Evolutionary conservation across 306 rosid genomes (phyloP).

Genomic region (Oxytropis ochrocephala): DNA sequence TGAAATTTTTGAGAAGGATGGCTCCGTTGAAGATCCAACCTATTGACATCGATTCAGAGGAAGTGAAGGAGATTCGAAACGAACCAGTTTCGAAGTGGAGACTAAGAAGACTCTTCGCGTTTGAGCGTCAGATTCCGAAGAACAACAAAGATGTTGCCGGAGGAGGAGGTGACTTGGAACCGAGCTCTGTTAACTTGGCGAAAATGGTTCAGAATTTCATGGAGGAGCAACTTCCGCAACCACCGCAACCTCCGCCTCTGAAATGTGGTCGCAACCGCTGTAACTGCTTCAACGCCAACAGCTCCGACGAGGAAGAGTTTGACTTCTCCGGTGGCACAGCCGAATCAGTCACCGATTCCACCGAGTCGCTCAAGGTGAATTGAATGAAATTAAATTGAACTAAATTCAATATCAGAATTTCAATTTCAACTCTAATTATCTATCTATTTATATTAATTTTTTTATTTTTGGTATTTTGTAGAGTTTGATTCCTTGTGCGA

Average conservation of each 20-base stretch:
- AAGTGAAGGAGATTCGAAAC: constrained; percentile 42
- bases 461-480: not conserved
- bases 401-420: not conserved
- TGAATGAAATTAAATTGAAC: not conserved
- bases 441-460: not conserved
- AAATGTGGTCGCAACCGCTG: constrained; percentile 88
- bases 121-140: constrained; percentile 75
- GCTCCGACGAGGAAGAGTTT: constrained; percentile 69
- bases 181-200: constrained; percentile 78
- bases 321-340: constrained; percentile 29
- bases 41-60: constrained; percentile 55
- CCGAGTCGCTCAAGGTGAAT: constrained; percentile 68
- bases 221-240: constrained; percentile 48
- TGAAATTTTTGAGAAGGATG: constrained; percentile 15
- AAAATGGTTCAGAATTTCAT: constrained; percentile 90
- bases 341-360: constrained; percentile 52
- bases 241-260: constrained; percentile 16
- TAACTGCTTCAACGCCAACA: constrained; percentile 83
- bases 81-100: constrained; percentile 79
- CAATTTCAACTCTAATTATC: not conserved
- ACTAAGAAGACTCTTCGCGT: constrained; percentile 51
- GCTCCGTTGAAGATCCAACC: constrained; percentile 98
- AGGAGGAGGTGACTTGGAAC: constrained; percentile 52
- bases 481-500: constrained; percentile 66
- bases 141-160: constrained; percentile 29